These are phyloP conservation scores for Exophiala viscosa DNA, from an alignment of 2,329 filamentous ascomycete species.

Conservation along the genomic window DNA sequence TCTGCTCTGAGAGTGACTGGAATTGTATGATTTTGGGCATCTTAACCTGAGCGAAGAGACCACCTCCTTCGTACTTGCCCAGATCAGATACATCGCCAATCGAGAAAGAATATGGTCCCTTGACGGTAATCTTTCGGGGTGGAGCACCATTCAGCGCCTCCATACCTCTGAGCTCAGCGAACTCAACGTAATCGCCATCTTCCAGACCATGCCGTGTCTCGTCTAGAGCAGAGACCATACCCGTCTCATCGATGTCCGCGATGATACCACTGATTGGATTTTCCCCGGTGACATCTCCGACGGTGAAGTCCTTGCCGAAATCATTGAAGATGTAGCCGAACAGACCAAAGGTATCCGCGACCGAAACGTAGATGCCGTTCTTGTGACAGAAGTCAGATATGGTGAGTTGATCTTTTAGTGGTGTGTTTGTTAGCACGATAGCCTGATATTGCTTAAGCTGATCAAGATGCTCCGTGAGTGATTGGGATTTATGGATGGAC, in stretches of 20 bases:
- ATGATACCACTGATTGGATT: constrained; percentile 83
- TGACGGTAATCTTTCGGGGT: constrained; percentile 86
- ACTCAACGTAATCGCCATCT: constrained; percentile 94
- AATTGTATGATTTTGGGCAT: constrained; percentile 95
- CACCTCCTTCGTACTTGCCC: constrained; percentile 82
- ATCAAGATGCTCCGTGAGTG: constrained; percentile 70
- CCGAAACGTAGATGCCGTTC: constrained; percentile 86
- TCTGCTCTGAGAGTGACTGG: constrained; percentile 70
- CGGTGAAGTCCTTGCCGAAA: constrained; percentile 89
- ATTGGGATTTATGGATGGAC: constrained; percentile 61
- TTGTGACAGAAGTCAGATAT: constrained; percentile 92
- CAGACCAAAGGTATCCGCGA: constrained; percentile 84
- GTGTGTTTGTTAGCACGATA: constrained; percentile 81
- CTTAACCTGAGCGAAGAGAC: constrained; percentile 93
- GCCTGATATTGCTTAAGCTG: constrained; percentile 89
- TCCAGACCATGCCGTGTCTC: constrained; percentile 93
- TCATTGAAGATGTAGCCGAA: constrained; percentile 97
- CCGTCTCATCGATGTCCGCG: constrained; percentile 82
- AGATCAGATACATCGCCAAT: constrained; percentile 88
- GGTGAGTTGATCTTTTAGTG: constrained; percentile 72
- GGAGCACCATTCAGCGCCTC: constrained; percentile 77
- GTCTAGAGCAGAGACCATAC: constrained; percentile 86
- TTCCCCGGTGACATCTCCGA: constrained; percentile 87
- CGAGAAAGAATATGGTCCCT: constrained; percentile 94
- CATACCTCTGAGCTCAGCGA: constrained; percentile 90